Conservation (phyloP, 2,329 filamentous ascomycete genomes). For the Sarocladiaceae sp. region DNA sequence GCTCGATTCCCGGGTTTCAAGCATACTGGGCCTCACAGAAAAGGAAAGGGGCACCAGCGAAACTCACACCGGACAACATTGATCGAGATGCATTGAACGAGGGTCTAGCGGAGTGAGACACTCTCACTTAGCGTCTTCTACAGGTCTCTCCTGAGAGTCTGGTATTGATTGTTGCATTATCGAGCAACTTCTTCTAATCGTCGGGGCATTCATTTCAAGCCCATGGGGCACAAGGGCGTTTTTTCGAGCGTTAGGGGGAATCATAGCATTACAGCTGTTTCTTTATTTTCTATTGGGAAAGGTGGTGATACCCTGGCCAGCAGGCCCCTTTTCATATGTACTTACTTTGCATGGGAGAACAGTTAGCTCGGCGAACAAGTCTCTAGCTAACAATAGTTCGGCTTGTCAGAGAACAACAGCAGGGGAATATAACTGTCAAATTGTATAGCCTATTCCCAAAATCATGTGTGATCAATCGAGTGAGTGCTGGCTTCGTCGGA, state of each 20-base stretch:
- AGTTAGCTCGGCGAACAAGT: no score
- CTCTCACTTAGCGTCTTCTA: not conserved
- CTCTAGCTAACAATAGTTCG: no score
- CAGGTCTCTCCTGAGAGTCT: not conserved
- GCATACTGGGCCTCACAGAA: conserved; percentile 48
- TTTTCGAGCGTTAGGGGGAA: not conserved
- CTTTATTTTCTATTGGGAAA: not conserved
- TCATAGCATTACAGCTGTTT: not conserved
- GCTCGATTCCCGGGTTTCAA: conserved; percentile 68
- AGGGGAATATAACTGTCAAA: no score
- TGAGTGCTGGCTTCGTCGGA: no score
- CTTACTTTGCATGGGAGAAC: not conserved
- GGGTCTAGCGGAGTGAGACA: conserved; percentile 36
- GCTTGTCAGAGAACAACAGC: no score
- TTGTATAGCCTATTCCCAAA: no score
- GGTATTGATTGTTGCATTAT: no score
- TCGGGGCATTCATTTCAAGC: not conserved
- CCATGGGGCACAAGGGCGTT: not conserved
- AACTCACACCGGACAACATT: conserved; percentile 53
- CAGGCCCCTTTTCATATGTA: conserved; percentile 1
- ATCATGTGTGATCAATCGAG: no score
- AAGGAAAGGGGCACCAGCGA: conserved; percentile 48
- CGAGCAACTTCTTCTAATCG: not conserved
- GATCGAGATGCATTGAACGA: conserved; percentile 60
- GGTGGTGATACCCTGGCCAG: conserved; percentile 1